Evolutionary conservation across 371 early-diverging fungal genomes (phyloP).

Genomic region (Scutellospora calospora): DNA sequence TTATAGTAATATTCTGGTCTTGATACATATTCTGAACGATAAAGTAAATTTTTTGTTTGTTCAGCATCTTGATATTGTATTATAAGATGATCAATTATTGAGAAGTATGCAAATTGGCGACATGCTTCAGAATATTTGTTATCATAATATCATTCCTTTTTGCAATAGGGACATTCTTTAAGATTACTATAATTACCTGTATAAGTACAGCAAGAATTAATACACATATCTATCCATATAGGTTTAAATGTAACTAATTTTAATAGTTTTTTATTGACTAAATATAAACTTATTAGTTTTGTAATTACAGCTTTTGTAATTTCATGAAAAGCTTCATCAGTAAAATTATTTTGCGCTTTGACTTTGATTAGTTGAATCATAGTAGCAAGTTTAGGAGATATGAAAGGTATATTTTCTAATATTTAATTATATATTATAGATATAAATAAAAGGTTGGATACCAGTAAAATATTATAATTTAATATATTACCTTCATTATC

Average conservation of each 20-base stretch:
- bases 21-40: neutral
- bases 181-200: neutral
- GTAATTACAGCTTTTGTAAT: neutral
- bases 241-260: neutral
- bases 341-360: neutral
- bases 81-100: neutral
- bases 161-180: neutral
- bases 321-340: neutral
- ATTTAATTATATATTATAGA: too few species aligned
- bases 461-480: too few species aligned
- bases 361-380: neutral
- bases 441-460: too few species aligned
- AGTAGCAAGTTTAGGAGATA: too few species aligned
- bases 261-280: neutral
- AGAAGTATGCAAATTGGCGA: neutral
- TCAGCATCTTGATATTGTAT: constrained; percentile 2
- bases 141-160: neutral
- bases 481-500: too few species aligned
- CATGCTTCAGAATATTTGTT: too few species aligned
- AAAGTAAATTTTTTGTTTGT: neutral
- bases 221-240: constrained; percentile 3
- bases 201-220: neutral
- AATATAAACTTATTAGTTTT: neutral
- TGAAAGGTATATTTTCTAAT: too few species aligned
- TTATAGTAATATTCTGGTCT: neutral